Evolutionary conservation across 495 filamentous ascomycete species (phyloP).

Genomic region (Ramalina peruviana): DNA sequence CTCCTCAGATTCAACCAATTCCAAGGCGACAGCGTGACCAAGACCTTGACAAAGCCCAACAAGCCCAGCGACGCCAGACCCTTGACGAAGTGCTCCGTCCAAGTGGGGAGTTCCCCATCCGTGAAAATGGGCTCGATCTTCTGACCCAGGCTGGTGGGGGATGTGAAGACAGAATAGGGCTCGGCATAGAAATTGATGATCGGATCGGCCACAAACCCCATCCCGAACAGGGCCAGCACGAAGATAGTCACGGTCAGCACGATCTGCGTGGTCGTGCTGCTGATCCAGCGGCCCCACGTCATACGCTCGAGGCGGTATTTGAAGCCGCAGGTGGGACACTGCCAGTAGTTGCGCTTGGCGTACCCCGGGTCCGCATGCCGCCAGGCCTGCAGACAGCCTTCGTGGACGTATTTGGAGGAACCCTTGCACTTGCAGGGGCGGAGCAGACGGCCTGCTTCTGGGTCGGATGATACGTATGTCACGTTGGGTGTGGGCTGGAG

Average conservation of each 20-base stretch:
- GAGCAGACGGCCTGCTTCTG: constrained; percentile 67
- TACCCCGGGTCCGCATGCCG: constrained; percentile 57
- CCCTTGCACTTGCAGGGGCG: constrained; percentile 90
- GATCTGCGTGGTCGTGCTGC: constrained; percentile 49
- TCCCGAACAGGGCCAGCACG: constrained; percentile 52
- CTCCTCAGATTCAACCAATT: constrained; percentile 59
- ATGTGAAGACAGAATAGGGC: constrained; percentile 40
- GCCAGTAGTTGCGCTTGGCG: constrained; percentile 58
- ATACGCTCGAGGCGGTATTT: constrained; percentile 70
- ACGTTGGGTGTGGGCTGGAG: constrained; percentile 49
- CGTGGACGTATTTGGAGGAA: constrained; percentile 84
- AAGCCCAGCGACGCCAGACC: constrained; percentile 75
- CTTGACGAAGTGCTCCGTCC: constrained; percentile 76
- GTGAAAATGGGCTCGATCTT: constrained; percentile 18
- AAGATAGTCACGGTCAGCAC: constrained; percentile 56
- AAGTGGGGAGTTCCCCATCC: constrained; percentile 37
- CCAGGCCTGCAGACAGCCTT: constrained; percentile 84
- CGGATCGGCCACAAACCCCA: constrained; percentile 86
- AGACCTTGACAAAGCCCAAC: constrained; percentile 69
- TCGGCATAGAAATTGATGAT: constrained; percentile 82
- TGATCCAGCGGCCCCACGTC: constrained; percentile 58
- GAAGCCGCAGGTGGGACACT: constrained; percentile 82
- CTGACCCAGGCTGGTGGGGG: constrained; percentile 12
- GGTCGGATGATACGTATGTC: constrained; percentile 60
- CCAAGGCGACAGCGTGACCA: constrained; percentile 61